Evolutionary conservation across 352 stramenopile species (phyloP), one percentile per base, ranked within the genome.

Genomic region (Peronosclerospora sorghi): DNA sequence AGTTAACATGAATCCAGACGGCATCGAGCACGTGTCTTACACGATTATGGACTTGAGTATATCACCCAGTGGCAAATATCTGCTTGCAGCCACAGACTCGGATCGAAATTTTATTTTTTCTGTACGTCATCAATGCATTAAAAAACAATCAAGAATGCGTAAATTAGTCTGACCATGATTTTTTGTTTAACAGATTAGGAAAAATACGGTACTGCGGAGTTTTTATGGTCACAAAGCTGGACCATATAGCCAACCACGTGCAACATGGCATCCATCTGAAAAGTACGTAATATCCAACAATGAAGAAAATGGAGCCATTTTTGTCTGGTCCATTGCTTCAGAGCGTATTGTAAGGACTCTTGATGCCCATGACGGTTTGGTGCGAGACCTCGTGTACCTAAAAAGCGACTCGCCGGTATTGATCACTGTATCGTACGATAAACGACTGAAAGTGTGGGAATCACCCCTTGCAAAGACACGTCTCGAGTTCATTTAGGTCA

Each of bases 221-320:
- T 81, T 87, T n/a, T 88, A 88, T 47, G 79, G 79, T 0, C 79
- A 92, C 53, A 86, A 87, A 40, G 79, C 79, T 24, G 79, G 77
- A 3, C 55, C 74, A 23, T 92, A 89, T 57, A 92, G 79, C 34
- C 79, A 89, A 37, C 79, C 79, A 8, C 63, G 76, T 12, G 74
- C 56, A 20, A 29, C 70, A 14, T 92, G 79, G 79, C 70, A 92
- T 46, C 62, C 70, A 23, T 88, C 76, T 1, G 79, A 87, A 45
- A 87, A 88, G 54, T 92, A 86, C 30, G 59, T 88, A 17, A 65
- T 92, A 32, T 85, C 79, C 23, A 92, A 92, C 48, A 89, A 69
- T 10, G 76, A 89, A 56, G 73, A 85, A 14, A 65, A 44, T 8
- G 77, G 77, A 0, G 34, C 45, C 7, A 34, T 92, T 12, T 77